Evolutionary conservation across 345 rosid species (phyloP), one percentile per base, ranked within the genome.

Genomic region (Diplotaxis tenuifolia): DNA sequence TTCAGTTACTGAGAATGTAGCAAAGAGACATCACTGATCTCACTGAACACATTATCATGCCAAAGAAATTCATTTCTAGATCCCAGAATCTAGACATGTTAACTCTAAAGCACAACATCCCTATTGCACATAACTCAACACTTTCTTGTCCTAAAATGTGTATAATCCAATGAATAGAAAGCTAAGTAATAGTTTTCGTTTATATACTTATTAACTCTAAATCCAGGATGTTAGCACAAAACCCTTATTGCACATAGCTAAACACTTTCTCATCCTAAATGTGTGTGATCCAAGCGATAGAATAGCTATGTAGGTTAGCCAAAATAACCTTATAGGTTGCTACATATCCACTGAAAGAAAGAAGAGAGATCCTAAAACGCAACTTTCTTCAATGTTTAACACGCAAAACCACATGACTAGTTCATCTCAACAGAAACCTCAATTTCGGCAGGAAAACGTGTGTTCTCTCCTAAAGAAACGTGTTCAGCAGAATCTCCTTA

Each of bases 391-490:
- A 19, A 7, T 9, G 5, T 8, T 5, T 61, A 71, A 68, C 72
- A 68, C 56, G 28, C 58, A 68, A 75, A 22, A 23, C 1, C n/a
- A 29, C 70, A 58, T 53, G 70, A 69, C 12, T 15, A 14, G 20
- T 19, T 36, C 64, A 18, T 27, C 25, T 62, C 14, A 68, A 75
- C 74, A 3, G 65, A 68, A 68, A 53, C 32, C 79, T 74, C 54
- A 10, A 62, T 38, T 74, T 59, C 72, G 32, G 78, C 67, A n/a
- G n/a, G n/a, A n/a, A n/a, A n/a, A 59, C 6, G 6, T 3, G 36
- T 20, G 18, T 0, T 34, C 10, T 34, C 11, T 34, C 25, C 54
- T 12, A 11, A 52, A 36, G 4, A 67, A 68, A 68, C 32, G 25
- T 23, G 25, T 23, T 23, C 25, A 3, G 25, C 25, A 23, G 25